A percentile compares a stretch with the other conserved stretches of the same genome.
phyloP scores from a whole-genome alignment of 257 asterid genomes.

The Mentha longifolia region DNA sequence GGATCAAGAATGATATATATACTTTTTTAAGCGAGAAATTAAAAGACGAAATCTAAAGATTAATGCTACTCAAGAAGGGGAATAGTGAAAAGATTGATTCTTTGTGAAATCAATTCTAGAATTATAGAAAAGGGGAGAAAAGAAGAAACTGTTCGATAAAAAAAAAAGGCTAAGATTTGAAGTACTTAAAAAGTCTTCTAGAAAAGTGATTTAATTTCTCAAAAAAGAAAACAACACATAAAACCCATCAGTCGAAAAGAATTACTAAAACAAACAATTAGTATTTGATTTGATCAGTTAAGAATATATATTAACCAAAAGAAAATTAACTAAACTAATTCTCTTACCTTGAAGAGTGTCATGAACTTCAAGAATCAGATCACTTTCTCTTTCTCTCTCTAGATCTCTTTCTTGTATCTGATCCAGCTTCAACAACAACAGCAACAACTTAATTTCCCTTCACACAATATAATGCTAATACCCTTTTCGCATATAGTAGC shows the following conservation, averaged over 20 bases:
- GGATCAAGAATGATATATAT: neutral
- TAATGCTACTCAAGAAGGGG: neutral
- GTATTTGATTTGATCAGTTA: neutral
- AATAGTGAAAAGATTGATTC: slow-evolving; percentile 1
- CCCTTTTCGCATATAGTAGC: slow-evolving; percentile 38
- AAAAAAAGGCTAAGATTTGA: neutral
- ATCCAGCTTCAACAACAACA: slow-evolving; percentile 24
- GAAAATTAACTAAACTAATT: too few relatives aligned
- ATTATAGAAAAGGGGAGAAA: neutral
- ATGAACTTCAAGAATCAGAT: slow-evolving; percentile 20
- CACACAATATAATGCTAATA: neutral
- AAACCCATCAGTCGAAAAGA: neutral
- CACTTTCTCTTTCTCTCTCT: neutral
- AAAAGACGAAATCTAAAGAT: neutral
- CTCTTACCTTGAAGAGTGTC: slow-evolving; percentile 31
- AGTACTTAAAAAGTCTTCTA: neutral
- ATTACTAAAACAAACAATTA: neutral
- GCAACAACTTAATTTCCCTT: neutral
- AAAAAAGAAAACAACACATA: too few relatives aligned
- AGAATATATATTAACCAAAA: neutral
- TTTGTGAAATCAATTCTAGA: too few relatives aligned
- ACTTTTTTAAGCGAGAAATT: neutral
- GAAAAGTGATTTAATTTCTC: neutral
- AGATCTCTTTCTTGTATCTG: neutral
- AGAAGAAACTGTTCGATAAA: slow-evolving; percentile 1